Conservation (phyloP, 2,329 filamentous ascomycete genomes). For the Exophiala dermatitidis region DNA sequence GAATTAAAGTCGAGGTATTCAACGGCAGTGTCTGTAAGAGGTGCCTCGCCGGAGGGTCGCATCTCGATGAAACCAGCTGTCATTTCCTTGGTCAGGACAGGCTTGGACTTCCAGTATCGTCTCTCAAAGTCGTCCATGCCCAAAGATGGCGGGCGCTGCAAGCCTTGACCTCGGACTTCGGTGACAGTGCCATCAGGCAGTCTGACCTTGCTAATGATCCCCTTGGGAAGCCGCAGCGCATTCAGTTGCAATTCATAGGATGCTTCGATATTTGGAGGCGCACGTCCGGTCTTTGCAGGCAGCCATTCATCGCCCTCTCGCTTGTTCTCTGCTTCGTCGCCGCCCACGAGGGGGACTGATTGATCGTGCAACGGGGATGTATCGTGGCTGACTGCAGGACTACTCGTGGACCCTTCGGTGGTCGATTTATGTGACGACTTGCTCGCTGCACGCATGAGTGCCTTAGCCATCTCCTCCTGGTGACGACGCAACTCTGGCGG, state of each 20-base stretch:
- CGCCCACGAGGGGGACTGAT: neutral
- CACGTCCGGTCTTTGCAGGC: conserved; percentile 13
- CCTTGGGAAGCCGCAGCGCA: conserved; percentile 23
- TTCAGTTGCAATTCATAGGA: conserved; percentile 22
- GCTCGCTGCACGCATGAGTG: conserved; percentile 11
- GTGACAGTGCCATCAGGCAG: conserved; percentile 19
- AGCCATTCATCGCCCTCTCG: conserved; percentile 15
- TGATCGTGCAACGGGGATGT: conserved; percentile 1
- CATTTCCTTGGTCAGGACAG: conserved; percentile 18
- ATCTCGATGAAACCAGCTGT: conserved; percentile 13
- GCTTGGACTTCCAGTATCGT: conserved; percentile 22
- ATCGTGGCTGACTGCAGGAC: neutral
- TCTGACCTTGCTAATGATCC: conserved; percentile 16
- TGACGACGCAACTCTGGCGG: conserved; percentile 18
- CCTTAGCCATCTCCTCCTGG: conserved; percentile 18
- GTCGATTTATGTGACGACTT: conserved; percentile 15
- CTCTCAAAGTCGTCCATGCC: conserved; percentile 23
- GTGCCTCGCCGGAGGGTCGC: neutral
- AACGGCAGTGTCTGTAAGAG: neutral
- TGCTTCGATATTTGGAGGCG: conserved; percentile 16
- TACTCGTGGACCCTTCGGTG: neutral
- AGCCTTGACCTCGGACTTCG: conserved; percentile 20
- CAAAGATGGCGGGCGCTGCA: conserved; percentile 18
- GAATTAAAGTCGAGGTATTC: conserved; percentile 3
- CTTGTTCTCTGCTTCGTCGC: neutral